phyloP scores from a whole-genome alignment of 371 early-diverging fungal genomes.

The Mortierella sp. region DNA sequence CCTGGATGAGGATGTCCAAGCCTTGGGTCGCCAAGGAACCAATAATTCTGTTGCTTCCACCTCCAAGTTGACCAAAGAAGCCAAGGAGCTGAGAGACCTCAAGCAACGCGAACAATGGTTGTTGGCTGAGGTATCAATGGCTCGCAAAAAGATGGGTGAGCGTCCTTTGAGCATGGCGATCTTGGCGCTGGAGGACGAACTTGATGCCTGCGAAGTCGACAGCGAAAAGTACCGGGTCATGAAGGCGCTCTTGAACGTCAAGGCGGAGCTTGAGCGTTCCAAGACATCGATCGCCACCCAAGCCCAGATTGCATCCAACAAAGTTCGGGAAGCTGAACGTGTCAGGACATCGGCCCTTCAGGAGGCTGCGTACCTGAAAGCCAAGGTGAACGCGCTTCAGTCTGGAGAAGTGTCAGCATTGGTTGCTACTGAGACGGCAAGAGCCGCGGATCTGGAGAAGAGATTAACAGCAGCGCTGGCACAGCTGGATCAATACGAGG shows the following conservation, averaged over 20 bases:
- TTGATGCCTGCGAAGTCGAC: slow-evolving; percentile 38
- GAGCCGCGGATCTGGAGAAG: slow-evolving; percentile 62
- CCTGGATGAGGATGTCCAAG: neutral
- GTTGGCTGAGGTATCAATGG: slow-evolving; percentile 41
- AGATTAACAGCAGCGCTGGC: slow-evolving; percentile 56
- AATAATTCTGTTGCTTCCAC: neutral
- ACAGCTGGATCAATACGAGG: slow-evolving; percentile 57
- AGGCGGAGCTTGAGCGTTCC: slow-evolving; percentile 49
- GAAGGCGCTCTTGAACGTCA: slow-evolving; percentile 49
- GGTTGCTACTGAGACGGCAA: slow-evolving; percentile 53
- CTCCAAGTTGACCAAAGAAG: slow-evolving; percentile 6
- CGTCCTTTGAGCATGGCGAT: slow-evolving; percentile 39
- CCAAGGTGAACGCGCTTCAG: slow-evolving; percentile 57
- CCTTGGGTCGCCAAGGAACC: neutral
- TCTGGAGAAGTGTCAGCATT: slow-evolving; percentile 52
- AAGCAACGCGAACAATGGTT: slow-evolving; percentile 50
- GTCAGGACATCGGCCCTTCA: slow-evolving; percentile 66
- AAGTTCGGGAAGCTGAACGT: slow-evolving; percentile 62
- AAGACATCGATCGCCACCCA: slow-evolving; percentile 50
- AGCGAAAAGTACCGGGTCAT: slow-evolving; percentile 51
- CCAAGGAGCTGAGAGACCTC: slow-evolving; percentile 34
- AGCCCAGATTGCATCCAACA: slow-evolving; percentile 58
- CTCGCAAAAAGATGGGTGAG: slow-evolving; percentile 46
- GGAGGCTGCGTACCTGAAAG: slow-evolving; percentile 70
- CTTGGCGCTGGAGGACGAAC: slow-evolving; percentile 43